Evolutionary conservation across 306 rosid genomes (phyloP), one percentile per base, ranked within the genome.

Genomic region (Cucumis hystrix): DNA sequence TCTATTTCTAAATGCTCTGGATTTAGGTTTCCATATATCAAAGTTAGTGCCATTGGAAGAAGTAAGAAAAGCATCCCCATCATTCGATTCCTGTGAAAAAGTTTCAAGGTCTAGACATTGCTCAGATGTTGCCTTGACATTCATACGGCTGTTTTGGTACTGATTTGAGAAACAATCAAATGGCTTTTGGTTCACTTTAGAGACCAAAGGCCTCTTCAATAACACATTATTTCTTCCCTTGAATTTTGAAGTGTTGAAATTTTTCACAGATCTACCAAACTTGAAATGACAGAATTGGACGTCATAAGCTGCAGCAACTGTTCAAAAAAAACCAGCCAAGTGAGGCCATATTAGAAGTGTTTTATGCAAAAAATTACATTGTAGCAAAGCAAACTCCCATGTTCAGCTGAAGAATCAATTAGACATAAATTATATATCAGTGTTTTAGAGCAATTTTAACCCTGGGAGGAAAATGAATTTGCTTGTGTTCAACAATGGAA

Each of bases 1-100:
- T 87, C 87, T 81, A 75, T 92, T 95, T 43, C 74, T 88, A 74
- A 77, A 94, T 80, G 75, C 83, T 49, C 77, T 39, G n/a, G 91
- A 81, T 39, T 80, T 83, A 35, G 80, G 47, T 51, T 78, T 77
- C 59, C 25, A 45, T 0, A 35, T 33, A 37, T 59, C 64, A 10
- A 10, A 37, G 37, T 56, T 55, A 35, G 40, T 78, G 74, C 14
- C 74, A 21, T 68, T 70, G 20, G 73, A 62, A 66, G 74, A 80
- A 52, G 54, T 84, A 57, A 79, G 71, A 55, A 77, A 40, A 55
- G 63, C 80, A 66, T 66, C 82, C 39, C 81, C 82, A 1, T 64
- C 89, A 66, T 43, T 57, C 12, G 49, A 75, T 57, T 43, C 78
- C 3, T 77, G 75, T 4, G 86, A 79, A 84, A 67, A 61, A 75